phyloP scores from a whole-genome alignment of 2,329 filamentous ascomycete genomes.

The Talaromyces sp. region DNA sequence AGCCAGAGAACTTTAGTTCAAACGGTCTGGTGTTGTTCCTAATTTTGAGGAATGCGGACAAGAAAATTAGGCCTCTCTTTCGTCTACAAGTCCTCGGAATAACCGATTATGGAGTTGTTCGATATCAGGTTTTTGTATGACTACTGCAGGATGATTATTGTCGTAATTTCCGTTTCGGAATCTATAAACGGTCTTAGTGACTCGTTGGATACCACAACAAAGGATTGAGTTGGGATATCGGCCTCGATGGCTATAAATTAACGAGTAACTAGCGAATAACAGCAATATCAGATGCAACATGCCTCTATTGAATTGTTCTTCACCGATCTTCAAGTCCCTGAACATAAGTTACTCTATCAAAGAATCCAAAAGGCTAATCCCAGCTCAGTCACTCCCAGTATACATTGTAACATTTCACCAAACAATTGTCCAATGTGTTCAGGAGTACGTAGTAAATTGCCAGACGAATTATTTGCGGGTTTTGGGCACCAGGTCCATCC shows the following conservation, averaged over 20 bases:
- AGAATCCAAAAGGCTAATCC: neutral
- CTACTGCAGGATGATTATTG: neutral
- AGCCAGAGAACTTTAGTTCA: constrained; percentile 15
- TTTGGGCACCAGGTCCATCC: neutral
- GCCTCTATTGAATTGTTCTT: too few relatives aligned
- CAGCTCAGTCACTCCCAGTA: neutral
- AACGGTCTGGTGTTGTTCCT: constrained; percentile 13
- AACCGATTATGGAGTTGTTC: too few relatives aligned
- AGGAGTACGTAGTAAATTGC: too few relatives aligned
- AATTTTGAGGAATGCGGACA: constrained; percentile 13
- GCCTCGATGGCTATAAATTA: neutral
- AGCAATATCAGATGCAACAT: too few relatives aligned
- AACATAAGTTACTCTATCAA: neutral
- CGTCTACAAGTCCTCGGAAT: neutral
- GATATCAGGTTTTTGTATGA: too few relatives aligned
- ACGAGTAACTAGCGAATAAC: too few relatives aligned
- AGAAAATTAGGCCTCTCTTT: neutral
- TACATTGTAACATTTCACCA: neutral
- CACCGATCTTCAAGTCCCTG: neutral
- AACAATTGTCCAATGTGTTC: neutral
- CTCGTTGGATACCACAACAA: neutral
- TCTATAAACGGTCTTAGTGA: neutral
- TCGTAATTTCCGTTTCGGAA: neutral
- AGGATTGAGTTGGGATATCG: neutral
- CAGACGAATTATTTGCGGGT: neutral